Evolutionary conservation across 2,329 filamentous ascomycete species (phyloP).

Genomic region (Ceratocystis eucalypticola): DNA sequence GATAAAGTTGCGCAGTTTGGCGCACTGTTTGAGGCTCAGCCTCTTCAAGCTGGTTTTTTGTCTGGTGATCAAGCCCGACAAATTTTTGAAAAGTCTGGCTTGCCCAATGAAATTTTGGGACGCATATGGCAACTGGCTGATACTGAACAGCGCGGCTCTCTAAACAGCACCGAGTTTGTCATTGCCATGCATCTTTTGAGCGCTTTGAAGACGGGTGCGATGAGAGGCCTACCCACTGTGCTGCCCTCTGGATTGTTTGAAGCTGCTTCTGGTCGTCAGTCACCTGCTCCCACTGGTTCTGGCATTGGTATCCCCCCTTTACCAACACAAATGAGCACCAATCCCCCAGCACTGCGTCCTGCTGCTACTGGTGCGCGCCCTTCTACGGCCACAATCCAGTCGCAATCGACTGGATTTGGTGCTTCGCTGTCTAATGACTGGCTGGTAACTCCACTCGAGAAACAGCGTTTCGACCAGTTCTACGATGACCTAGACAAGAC

Average conservation of each 20-base stretch:
- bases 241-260: constrained; percentile 82
- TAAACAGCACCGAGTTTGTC: constrained; percentile 84
- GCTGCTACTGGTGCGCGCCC: constrained; percentile 36
- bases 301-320: constrained; percentile 30
- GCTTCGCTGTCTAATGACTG: constrained; percentile 45
- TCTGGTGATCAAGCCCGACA: constrained; percentile 77
- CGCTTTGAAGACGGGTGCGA: constrained; percentile 70
- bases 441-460: constrained; percentile 72
- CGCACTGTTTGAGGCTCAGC: constrained; percentile 79
- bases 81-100: constrained; percentile 84
- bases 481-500: constrained; percentile 73
- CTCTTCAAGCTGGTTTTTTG: constrained; percentile 60
- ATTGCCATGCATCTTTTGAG: constrained; percentile 96
- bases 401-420: constrained; percentile 26
- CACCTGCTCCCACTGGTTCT: constrained; percentile 35
- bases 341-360: constrained; percentile 42
- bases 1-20: constrained; percentile 86
- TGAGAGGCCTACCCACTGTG: constrained; percentile 65
- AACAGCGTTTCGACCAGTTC: constrained; percentile 73
- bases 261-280: constrained; percentile 61
- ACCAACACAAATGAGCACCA: constrained; percentile 69
- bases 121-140: constrained; percentile 93
- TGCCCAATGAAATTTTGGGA: constrained; percentile 84
- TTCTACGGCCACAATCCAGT: constrained; percentile 29
- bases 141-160: constrained; percentile 76